Conservation (phyloP, 352 stramenopile genomes). For the Halophytophthora batemanensis region DNA sequence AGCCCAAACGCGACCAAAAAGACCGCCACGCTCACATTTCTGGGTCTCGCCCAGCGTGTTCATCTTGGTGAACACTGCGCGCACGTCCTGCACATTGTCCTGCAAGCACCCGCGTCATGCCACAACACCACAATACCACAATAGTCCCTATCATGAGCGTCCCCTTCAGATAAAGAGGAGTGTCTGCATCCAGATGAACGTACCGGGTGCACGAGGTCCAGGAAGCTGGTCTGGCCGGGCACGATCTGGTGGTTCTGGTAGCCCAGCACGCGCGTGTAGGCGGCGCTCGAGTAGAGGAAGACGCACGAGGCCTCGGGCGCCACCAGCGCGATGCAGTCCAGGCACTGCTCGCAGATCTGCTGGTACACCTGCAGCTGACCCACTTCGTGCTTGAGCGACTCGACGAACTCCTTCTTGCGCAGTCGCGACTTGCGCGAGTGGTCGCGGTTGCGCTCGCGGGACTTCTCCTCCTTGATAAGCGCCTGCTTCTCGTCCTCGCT, state of each 20-base stretch:
- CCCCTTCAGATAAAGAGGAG: too few species aligned
- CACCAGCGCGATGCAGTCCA: conserved; percentile 78
- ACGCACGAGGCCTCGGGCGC: conserved; percentile 51
- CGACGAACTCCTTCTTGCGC: conserved; percentile 94
- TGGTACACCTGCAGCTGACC: conserved; percentile 83
- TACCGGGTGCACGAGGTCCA: conserved; percentile 83
- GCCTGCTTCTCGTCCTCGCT: conserved; percentile 80
- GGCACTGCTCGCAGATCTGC: conserved; percentile 80
- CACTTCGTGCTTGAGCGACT: conserved; percentile 90
- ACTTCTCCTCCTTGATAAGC: conserved; percentile 82
- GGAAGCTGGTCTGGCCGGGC: conserved; percentile 70
- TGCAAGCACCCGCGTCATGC: conserved; percentile 15
- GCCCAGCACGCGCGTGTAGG: conserved; percentile 70
- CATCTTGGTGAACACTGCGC: conserved; percentile 60
- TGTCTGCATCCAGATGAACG: too few species aligned
- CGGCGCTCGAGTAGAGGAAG: conserved; percentile 66
- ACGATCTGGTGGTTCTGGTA: conserved; percentile 79
- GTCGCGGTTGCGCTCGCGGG: conserved; percentile 91
- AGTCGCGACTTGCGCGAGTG: conserved; percentile 94
- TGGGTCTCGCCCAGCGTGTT: conserved; percentile 59
- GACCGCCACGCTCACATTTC: conserved; percentile 45
- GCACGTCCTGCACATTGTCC: conserved; percentile 65
- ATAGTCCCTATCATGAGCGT: too few species aligned
- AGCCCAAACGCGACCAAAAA: background rate
- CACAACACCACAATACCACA: too few species aligned